phyloP scores from a whole-genome alignment of 768 basidiomycete genomes.

The Auriscalpium orientale region DNA sequence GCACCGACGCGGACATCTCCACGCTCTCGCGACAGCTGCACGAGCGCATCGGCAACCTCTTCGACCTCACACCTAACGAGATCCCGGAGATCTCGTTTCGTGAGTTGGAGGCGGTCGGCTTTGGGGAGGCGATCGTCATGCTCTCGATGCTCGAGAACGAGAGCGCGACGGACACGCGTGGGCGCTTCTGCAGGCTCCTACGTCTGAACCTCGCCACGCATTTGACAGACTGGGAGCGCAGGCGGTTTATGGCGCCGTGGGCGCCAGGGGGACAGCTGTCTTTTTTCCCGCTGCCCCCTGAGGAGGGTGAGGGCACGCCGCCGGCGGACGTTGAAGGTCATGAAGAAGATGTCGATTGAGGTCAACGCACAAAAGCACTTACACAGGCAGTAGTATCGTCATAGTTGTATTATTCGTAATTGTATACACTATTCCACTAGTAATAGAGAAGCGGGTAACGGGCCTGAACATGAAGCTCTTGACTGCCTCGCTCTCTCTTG shows the following conservation, averaged over 20 bases:
- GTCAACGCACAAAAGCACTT: no score
- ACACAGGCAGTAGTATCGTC: no score
- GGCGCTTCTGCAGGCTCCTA: slow-evolving; percentile 4
- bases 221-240: slow-evolving; percentile 7
- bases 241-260: background rate
- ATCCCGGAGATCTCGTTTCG: slow-evolving; percentile 1
- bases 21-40: background rate
- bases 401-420: no score
- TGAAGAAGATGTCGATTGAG: no score
- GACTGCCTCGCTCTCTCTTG: no score
- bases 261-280: background rate
- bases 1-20: background rate
- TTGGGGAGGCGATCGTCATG: slow-evolving; percentile 1
- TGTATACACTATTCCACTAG: no score
- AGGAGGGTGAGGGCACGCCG: no score
- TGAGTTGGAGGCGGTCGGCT: background rate
- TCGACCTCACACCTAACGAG: slow-evolving; percentile 5
- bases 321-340: no score
- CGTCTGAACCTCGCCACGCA: slow-evolving; percentile 6
- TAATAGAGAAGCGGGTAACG: no score
- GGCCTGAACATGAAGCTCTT: no score
- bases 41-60: slow-evolving; percentile 1
- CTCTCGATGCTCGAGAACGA: slow-evolving; percentile 1
- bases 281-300: no score
- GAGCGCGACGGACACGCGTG: background rate